Evolutionary conservation across 2,329 filamentous ascomycete species (phyloP).

Genomic region (Drechmeria coniospora): DNA sequence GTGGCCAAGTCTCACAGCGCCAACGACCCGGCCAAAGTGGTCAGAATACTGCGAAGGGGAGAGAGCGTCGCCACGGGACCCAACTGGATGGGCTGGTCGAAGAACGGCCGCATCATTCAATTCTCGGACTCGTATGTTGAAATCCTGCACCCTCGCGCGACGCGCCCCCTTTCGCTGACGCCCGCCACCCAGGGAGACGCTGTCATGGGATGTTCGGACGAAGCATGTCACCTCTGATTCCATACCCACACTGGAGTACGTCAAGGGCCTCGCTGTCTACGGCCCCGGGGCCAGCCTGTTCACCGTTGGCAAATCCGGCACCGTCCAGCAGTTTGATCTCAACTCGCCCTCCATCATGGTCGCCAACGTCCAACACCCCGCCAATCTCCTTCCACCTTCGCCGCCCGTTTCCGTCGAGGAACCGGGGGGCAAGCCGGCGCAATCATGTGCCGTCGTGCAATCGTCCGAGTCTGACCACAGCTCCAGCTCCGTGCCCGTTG

Average conservation of each 20-base stretch:
- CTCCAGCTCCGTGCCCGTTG: conserved; percentile 38
- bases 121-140: conserved; percentile 69
- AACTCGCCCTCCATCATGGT: conserved; percentile 71
- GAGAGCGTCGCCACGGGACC: conserved; percentile 60
- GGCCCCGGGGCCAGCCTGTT: conserved; percentile 86
- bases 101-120: conserved; percentile 91
- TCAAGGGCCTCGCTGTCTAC: conserved; percentile 73
- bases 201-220: conserved; percentile 95
- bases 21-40: conserved; percentile 70
- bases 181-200: conserved; percentile 52
- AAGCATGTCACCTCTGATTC: conserved; percentile 86
- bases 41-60: conserved; percentile 67
- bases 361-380: conserved; percentile 73
- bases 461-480: conserved; percentile 39
- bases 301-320: conserved; percentile 74
- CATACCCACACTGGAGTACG: conserved; percentile 69
- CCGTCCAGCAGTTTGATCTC: conserved; percentile 88
- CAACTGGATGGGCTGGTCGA: conserved; percentile 98
- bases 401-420: conserved; percentile 72
- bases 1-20: conserved; percentile 64
- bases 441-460: conserved; percentile 29
- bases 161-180: conserved; percentile 30
- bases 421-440: conserved; percentile 36
- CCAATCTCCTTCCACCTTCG: conserved; percentile 62
- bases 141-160: conserved; percentile 12